These are phyloP conservation scores for Hysterangium stoloniferum DNA, from an alignment of 768 basidiomycete species.

Conservation along the genomic window DNA sequence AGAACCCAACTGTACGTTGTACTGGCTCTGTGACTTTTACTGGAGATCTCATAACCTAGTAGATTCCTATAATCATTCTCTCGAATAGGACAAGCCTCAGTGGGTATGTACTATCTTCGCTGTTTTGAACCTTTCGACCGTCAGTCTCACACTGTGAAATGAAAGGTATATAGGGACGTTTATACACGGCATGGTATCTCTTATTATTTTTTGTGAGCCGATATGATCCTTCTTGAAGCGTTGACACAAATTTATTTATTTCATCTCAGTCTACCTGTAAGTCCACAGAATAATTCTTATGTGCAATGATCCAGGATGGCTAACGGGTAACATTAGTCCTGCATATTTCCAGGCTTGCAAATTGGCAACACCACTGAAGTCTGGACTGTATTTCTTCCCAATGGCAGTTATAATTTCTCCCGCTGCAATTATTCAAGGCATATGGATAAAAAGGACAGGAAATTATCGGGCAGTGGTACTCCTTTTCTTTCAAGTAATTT, in stretches of 20 bases:
- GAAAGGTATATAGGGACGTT: no score
- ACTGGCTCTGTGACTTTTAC: no score
- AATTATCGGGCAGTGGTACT: conserved; percentile 25
- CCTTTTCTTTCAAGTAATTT: not conserved
- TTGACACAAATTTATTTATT: not conserved
- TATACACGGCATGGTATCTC: not conserved
- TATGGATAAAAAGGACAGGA: conserved; percentile 22
- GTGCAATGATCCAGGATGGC: no score
- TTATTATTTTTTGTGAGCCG: not conserved
- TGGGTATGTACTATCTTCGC: not conserved
- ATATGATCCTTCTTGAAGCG: not conserved
- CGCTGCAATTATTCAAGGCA: conserved; percentile 29
- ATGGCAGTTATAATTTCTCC: conserved; percentile 31
- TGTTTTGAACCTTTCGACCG: no score
- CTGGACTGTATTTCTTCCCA: conserved; percentile 31
- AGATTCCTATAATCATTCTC: not conserved
- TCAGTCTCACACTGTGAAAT: no score
- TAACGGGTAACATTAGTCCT: no score
- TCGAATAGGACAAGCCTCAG: not conserved
- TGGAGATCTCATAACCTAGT: not conserved
- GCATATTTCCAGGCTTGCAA: conserved; percentile 40
- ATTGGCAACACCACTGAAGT: conserved; percentile 28
- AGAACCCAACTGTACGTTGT: conserved; percentile 6
- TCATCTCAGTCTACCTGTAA: not conserved
- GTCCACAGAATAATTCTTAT: no score